phyloP scores from a whole-genome alignment of 2,329 filamentous ascomycete genomes.

The Tolypocladium cylindrosporum region DNA sequence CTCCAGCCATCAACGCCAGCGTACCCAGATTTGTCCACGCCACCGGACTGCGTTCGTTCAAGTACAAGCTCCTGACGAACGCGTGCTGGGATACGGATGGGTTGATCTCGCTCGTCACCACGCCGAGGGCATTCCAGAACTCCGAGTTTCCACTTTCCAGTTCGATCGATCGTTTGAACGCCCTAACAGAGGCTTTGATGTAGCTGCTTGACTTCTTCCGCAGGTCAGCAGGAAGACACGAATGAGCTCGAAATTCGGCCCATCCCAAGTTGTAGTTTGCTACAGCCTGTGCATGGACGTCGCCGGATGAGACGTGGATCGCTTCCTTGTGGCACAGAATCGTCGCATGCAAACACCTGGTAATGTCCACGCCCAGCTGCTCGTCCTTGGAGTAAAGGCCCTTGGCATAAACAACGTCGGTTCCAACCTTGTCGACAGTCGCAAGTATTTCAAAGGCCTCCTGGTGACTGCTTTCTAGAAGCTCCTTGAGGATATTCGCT shows the following conservation, averaged over 20 bases:
- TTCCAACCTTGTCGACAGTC: slow-evolving; percentile 56
- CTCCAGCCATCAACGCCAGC: slow-evolving; percentile 75
- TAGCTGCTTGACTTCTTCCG: slow-evolving; percentile 55
- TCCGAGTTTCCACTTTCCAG: slow-evolving; percentile 88
- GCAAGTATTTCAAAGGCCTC: slow-evolving; percentile 51
- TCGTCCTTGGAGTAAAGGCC: slow-evolving; percentile 37
- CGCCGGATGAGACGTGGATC: slow-evolving; percentile 59
- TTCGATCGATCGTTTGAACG: slow-evolving; percentile 94
- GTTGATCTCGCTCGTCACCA: slow-evolving; percentile 79
- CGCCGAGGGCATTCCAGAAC: slow-evolving; percentile 94
- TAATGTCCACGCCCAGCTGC: slow-evolving; percentile 38
- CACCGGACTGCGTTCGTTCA: slow-evolving; percentile 79
- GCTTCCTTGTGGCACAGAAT: slow-evolving; percentile 85
- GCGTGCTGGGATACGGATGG: slow-evolving; percentile 86
- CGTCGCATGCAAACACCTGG: slow-evolving; percentile 55
- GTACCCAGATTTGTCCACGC: slow-evolving; percentile 88
- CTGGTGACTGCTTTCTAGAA: slow-evolving; percentile 48
- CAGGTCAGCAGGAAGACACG: slow-evolving; percentile 44
- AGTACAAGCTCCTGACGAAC: slow-evolving; percentile 81
- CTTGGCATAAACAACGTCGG: slow-evolving; percentile 32
- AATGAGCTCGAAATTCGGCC: slow-evolving; percentile 77
- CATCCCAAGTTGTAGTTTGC: slow-evolving; percentile 95
- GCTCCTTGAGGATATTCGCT: slow-evolving; percentile 37
- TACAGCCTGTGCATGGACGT: slow-evolving; percentile 84
- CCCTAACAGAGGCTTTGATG: slow-evolving; percentile 71